Evolutionary conservation across 805 yeast species (phyloP), one percentile per base, ranked within the genome.

Genomic region (Yarrowia bubula): DNA sequence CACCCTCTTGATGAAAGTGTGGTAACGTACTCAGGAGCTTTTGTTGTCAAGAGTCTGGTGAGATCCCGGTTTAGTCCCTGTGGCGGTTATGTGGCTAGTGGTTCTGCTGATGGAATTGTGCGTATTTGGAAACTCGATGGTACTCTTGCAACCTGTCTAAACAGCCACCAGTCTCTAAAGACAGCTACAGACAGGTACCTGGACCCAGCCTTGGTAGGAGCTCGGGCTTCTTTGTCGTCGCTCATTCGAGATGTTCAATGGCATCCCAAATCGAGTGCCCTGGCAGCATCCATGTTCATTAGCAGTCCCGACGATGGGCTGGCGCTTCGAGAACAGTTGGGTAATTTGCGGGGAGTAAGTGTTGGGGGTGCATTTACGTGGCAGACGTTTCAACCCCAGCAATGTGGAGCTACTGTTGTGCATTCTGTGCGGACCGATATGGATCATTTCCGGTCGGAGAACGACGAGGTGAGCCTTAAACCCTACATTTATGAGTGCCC

Each of bases 1-100:
- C 51, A 58, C 15, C 64, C 64, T 43, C 43, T 58, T 15, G 64
- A 58, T 14, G 51, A 58, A 35, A 58, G 64, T 44, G 64, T 58
- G 32, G 64, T 58, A 8, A 58, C 64, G 0, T 58, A 43, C 18
- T 35, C 50, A 1, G 64, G 64, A 7, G 64, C 64, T 4, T 43
- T 43, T 35, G 51, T 58, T 8, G 64, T 44, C 51, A 43, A 44
- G 35, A 58, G 51, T 43, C 64, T 58, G 1, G 51, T 58, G 7
- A 31, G 64, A n/a, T 58, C 64, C 35, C 39, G 51, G 9, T 58
- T 58, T 33, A 43, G 51, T 18, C 64, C 64, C 28, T 58, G 64
- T 35, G 64, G 64, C 18, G 51, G 51, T 8, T 58, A 58, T 7
- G 50, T 58, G 3, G 64, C 64, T 14, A 58, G 64, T 58, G 64